Evolutionary conservation across 208 protist species (phyloP).

Genomic region (Angomonas deanei): DNA sequence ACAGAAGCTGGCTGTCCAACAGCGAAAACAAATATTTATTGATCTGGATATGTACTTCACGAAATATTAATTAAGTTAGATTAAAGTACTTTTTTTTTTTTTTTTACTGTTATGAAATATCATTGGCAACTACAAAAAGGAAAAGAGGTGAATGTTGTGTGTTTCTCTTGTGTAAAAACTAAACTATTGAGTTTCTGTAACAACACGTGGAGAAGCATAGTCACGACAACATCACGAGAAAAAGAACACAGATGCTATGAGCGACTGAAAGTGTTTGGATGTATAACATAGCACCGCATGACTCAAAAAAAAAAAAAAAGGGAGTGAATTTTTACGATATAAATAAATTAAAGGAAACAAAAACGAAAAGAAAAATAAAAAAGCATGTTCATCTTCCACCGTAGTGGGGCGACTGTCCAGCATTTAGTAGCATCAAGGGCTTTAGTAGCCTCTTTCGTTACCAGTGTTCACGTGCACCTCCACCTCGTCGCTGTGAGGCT

Average conservation of each 20-base stretch:
- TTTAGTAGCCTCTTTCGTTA: background rate
- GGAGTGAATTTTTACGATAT: no score
- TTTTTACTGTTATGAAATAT: constrained; percentile 7
- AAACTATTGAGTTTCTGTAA: background rate
- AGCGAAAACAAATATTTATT: background rate
- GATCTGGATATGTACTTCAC: constrained; percentile 1
- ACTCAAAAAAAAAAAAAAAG: constrained; percentile 7
- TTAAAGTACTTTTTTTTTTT: constrained; percentile 5
- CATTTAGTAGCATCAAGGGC: background rate
- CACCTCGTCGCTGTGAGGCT: background rate
- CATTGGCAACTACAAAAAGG: constrained; percentile 7
- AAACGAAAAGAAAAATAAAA: constrained; percentile 12
- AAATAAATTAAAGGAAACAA: no score
- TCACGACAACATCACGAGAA: no score
- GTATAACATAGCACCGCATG: background rate
- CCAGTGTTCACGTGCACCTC: background rate
- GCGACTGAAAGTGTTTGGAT: background rate
- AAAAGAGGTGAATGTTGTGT: background rate
- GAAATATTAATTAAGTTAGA: background rate
- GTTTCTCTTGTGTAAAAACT: background rate
- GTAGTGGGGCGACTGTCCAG: background rate
- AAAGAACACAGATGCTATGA: background rate
- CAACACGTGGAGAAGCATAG: no score
- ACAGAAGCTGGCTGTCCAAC: background rate
- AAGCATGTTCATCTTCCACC: constrained; percentile 6